These are phyloP conservation scores for Cladophialophora immunda DNA, from an alignment of 2,329 filamentous ascomycete genomes.

Conservation along the genomic window DNA sequence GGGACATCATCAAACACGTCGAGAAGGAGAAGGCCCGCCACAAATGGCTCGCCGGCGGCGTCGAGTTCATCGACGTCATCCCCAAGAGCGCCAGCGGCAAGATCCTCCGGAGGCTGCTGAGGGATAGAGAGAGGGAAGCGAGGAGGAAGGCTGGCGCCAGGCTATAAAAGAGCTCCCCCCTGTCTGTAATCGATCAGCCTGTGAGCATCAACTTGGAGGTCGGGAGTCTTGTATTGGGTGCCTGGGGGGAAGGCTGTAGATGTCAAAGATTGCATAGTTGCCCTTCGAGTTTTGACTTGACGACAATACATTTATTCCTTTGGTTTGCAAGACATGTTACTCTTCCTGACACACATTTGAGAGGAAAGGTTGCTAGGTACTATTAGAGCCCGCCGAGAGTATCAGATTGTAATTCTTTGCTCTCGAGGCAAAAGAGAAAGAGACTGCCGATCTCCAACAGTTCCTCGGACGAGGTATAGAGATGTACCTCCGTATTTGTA, in stretches of 20 bases:
- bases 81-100: conserved; percentile 71
- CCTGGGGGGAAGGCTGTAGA: neutral
- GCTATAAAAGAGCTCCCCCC: conserved; percentile 58
- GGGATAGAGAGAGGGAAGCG: conserved; percentile 76
- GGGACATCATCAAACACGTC: conserved; percentile 66
- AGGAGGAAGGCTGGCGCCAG: conserved; percentile 71
- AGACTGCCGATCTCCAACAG: no score
- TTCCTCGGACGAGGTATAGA: no score
- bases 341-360: no score
- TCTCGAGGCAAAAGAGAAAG: no score
- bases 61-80: conserved; percentile 65
- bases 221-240: neutral
- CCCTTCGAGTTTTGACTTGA: neutral
- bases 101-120: conserved; percentile 69
- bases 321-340: neutral
- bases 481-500: no score
- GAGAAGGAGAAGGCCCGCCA: conserved; percentile 68
- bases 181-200: neutral
- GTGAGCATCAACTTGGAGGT: neutral
- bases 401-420: no score
- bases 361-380: no score
- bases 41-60: conserved; percentile 69
- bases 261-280: neutral
- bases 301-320: neutral
- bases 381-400: no score